Conservation (phyloP, 2,329 filamentous ascomycete species). For the Diplodia mutila region DNA sequence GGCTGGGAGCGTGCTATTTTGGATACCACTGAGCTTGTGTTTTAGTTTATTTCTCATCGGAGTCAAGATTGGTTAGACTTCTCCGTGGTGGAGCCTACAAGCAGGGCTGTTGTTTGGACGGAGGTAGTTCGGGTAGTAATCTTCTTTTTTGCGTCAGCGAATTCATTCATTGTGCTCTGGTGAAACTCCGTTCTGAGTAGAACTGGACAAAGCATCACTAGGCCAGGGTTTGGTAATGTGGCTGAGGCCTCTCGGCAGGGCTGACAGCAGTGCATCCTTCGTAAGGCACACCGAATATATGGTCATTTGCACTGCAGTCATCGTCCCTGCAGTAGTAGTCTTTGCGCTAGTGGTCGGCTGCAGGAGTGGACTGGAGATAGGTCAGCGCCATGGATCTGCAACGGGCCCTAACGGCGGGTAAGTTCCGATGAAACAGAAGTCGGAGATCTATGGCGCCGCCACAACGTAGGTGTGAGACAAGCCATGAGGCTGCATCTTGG, state of each 20-base stretch:
- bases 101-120: not conserved
- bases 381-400: not conserved
- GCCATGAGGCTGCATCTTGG: not conserved
- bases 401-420: slow-evolving; percentile 1
- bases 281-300: not conserved
- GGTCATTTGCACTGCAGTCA: not conserved
- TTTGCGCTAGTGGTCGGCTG: no score
- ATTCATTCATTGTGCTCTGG: not conserved
- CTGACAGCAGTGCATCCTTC: not conserved
- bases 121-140: not conserved
- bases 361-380: not conserved
- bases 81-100: not conserved
- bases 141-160: not conserved
- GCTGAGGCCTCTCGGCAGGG: not conserved
- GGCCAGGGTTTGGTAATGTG: not conserved
- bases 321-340: not conserved
- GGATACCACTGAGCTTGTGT: slow-evolving; percentile 16
- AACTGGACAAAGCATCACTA: not conserved
- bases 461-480: not conserved
- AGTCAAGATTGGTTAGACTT: not conserved
- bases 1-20: not conserved
- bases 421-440: not conserved
- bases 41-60: not conserved
- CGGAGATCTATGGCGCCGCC: not conserved
- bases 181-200: not conserved